phyloP scores from a whole-genome alignment of 345 rosid genomes.

The Murraya paniculata region DNA sequence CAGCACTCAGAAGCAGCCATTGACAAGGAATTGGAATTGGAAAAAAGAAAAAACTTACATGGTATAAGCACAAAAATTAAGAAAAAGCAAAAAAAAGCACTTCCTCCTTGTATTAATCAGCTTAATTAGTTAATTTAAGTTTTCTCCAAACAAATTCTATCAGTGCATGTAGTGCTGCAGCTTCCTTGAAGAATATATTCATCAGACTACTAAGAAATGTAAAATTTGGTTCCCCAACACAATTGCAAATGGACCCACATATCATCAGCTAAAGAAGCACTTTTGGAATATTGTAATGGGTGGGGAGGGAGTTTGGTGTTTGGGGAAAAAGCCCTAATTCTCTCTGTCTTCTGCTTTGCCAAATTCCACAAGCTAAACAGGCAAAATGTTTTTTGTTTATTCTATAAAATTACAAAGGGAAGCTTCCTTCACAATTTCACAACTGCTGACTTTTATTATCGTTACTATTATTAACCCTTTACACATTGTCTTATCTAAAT shows the following conservation, averaged over 20 bases:
- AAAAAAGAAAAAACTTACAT: not conserved
- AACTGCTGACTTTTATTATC: not conserved
- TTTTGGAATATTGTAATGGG: not conserved
- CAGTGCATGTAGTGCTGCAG: not conserved
- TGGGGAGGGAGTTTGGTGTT: constrained; percentile 5
- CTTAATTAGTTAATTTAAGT: too few species aligned
- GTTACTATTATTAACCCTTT: not conserved
- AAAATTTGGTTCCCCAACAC: not conserved
- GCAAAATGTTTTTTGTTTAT: not conserved
- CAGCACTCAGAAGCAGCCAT: not conserved
- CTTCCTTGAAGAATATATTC: not conserved
- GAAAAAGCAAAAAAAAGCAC: not conserved
- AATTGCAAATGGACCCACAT: constrained; percentile 9
- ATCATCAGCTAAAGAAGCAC: not conserved
- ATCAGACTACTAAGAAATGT: not conserved
- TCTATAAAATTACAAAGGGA: not conserved
- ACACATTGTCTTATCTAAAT: not conserved
- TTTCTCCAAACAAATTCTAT: not conserved
- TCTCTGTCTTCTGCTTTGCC: not conserved
- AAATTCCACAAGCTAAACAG: not conserved
- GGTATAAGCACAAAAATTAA: not conserved
- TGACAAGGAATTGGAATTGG: not conserved
- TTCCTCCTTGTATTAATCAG: not conserved
- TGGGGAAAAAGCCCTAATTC: not conserved
- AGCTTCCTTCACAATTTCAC: constrained; percentile 7